Percentiles rank a stretch among this genome's conserved stretches.
phyloP scores from a whole-genome alignment of 108 stramenopile genomes.

The Schizochytrium sp. region DNA sequence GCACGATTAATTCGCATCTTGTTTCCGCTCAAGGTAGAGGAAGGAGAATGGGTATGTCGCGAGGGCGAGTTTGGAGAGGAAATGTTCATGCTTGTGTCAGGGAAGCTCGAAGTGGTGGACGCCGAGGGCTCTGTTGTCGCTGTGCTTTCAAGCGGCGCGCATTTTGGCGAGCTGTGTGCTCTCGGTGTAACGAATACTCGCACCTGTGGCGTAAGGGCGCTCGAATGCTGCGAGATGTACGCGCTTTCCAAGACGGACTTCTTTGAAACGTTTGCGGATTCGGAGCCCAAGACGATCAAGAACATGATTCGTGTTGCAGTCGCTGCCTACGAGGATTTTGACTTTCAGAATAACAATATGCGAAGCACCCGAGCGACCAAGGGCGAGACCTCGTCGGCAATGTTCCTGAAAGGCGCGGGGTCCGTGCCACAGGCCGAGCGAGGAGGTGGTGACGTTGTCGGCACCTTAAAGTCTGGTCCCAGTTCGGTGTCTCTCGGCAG shows the following conservation, averaged over 20 bases:
- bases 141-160: background rate
- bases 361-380: too few species aligned
- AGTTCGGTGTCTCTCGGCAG: too few species aligned
- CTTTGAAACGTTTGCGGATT: background rate
- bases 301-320: background rate
- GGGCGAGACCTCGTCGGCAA: too few species aligned
- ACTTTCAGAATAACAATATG: background rate
- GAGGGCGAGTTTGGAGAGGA: slow-evolving; percentile 12
- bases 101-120: background rate
- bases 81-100: slow-evolving; percentile 20
- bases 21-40: background rate
- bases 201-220: background rate
- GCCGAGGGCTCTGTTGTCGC: background rate
- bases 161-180: slow-evolving; percentile 30
- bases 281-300: background rate
- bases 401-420: too few species aligned
- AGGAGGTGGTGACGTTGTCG: too few species aligned
- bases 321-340: background rate
- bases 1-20: background rate
- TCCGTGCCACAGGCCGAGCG: too few species aligned
- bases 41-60: background rate
- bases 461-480: too few species aligned
- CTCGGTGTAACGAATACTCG: background rate
- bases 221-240: background rate
- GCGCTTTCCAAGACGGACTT: slow-evolving; percentile 11